Evolutionary conservation across 805 yeast genomes (phyloP).

Genomic region (Kodamaea laetipori): DNA sequence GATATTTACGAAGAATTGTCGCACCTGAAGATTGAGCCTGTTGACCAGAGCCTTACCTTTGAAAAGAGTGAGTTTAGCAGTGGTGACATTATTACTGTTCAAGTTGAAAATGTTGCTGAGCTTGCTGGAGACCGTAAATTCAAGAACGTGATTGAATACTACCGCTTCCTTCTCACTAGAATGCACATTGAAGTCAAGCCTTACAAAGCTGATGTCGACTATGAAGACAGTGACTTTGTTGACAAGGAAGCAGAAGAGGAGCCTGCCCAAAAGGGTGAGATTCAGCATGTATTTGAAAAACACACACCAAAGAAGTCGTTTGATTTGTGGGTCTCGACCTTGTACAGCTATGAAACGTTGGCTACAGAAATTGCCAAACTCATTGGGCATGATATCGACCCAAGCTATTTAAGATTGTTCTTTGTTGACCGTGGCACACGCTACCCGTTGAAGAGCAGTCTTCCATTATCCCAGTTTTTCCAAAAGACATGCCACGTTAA

Average conservation of each 20-base stretch:
- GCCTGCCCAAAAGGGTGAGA: conserved; percentile 17
- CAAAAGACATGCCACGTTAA: conserved; percentile 47
- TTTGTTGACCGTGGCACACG: conserved; percentile 60
- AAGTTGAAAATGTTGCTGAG: conserved; percentile 29
- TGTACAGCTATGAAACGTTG: conserved; percentile 58
- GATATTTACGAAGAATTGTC: conserved; percentile 63
- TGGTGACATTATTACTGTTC: conserved; percentile 65
- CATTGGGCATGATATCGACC: conserved; percentile 49
- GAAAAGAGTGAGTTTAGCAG: conserved; percentile 59
- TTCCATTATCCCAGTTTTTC: conserved; percentile 43
- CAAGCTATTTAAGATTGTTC: conserved; percentile 65
- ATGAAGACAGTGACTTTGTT: conserved; percentile 51
- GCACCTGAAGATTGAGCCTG: conserved; percentile 49
- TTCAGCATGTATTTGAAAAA: conserved; percentile 17
- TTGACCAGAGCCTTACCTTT: conserved; percentile 45
- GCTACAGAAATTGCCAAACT: conserved; percentile 60
- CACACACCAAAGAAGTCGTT: conserved; percentile 30
- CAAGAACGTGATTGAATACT: conserved; percentile 46
- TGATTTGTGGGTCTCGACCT: conserved; percentile 70
- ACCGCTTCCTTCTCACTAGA: conserved; percentile 58
- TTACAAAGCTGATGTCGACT: conserved; percentile 44
- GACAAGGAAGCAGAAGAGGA: conserved; percentile 16
- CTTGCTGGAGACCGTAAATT: conserved; percentile 19
- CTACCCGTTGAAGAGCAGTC: conserved; percentile 43
- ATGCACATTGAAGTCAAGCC: conserved; percentile 58